A percentile compares a stretch with the other conserved stretches of the same genome.
phyloP scores from a whole-genome alignment of 176 grass and related monocot species.

The Avena eriantha region DNA sequence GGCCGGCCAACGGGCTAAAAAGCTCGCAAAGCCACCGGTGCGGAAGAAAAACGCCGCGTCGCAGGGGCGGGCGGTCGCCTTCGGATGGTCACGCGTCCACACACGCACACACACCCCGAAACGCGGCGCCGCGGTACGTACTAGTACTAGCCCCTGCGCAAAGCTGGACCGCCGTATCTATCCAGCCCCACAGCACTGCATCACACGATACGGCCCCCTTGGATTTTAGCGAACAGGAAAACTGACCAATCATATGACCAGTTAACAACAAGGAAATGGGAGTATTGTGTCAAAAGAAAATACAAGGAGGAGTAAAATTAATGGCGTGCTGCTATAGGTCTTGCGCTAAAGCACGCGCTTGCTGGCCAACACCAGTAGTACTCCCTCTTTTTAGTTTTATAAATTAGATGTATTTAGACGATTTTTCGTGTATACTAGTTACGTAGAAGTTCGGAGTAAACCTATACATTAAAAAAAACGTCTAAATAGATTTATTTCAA shows the following conservation, averaged over 20 bases:
- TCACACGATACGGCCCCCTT: conserved; percentile 23
- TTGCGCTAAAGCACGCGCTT: conserved; percentile 26
- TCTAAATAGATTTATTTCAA: too few species aligned
- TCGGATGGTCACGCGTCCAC: not conserved
- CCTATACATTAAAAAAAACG: too few species aligned
- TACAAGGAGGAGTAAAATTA: too few species aligned
- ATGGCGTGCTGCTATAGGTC: too few species aligned
- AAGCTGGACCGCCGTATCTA: conserved; percentile 44
- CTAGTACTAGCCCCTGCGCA: conserved; percentile 12
- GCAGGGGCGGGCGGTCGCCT: conserved; percentile 6
- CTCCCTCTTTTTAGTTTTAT: too few species aligned
- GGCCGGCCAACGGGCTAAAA: not conserved
- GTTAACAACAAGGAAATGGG: too few species aligned
- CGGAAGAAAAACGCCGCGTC: conserved; percentile 17
- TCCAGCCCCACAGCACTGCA: not conserved
- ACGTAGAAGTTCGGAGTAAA: too few species aligned
- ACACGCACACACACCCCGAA: conserved; percentile 7
- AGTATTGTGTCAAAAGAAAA: too few species aligned
- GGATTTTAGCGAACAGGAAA: not conserved
- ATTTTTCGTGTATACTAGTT: too few species aligned
- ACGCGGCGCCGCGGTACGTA: conserved; percentile 46
- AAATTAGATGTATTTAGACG: too few species aligned
- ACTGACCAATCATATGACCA: not conserved
- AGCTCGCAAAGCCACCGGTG: conserved; percentile 1
- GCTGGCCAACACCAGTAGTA: conserved; percentile 7